Evolutionary conservation across 805 yeast species (phyloP).

Genomic region (Lachancea lanzarotensis): DNA sequence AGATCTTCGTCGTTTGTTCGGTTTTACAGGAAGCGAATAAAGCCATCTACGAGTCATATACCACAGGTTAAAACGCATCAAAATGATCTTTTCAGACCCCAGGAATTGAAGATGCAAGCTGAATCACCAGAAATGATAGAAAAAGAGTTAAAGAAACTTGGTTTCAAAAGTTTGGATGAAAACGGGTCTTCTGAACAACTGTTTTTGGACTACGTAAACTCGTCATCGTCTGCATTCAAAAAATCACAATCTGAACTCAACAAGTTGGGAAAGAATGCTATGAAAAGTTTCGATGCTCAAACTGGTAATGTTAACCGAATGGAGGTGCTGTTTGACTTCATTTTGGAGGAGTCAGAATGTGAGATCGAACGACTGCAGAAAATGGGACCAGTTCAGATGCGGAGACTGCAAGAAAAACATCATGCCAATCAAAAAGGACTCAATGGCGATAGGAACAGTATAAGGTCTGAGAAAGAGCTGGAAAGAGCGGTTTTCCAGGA

Average conservation of each 20-base stretch:
- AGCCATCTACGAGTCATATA: constrained; percentile 10
- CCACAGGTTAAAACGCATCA: constrained; percentile 8
- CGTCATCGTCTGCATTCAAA: constrained; percentile 20
- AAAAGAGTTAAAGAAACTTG: constrained; percentile 11
- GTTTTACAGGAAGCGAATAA: constrained; percentile 12
- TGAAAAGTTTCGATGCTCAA: background rate
- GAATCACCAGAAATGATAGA: constrained; percentile 10
- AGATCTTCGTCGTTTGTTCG: constrained; percentile 6
- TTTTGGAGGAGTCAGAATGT: constrained; percentile 19
- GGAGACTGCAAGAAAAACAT: background rate
- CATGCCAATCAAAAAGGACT: background rate
- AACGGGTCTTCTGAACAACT: constrained; percentile 12
- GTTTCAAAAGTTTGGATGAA: constrained; percentile 14
- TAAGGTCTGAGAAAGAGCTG: constrained; percentile 4
- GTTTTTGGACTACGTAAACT: constrained; percentile 21
- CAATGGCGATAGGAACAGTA: background rate
- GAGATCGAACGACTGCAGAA: constrained; percentile 20
- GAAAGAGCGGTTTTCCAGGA: constrained; percentile 7
- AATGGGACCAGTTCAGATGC: constrained; percentile 11
- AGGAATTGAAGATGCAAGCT: constrained; percentile 7
- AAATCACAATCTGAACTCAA: constrained; percentile 19
- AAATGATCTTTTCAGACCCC: constrained; percentile 8
- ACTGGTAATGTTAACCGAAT: constrained; percentile 10
- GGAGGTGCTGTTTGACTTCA: constrained; percentile 15
- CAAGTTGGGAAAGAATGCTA: constrained; percentile 6